phyloP scores from a whole-genome alignment of 768 basidiomycete species.

The Leccinum uliginosum region DNA sequence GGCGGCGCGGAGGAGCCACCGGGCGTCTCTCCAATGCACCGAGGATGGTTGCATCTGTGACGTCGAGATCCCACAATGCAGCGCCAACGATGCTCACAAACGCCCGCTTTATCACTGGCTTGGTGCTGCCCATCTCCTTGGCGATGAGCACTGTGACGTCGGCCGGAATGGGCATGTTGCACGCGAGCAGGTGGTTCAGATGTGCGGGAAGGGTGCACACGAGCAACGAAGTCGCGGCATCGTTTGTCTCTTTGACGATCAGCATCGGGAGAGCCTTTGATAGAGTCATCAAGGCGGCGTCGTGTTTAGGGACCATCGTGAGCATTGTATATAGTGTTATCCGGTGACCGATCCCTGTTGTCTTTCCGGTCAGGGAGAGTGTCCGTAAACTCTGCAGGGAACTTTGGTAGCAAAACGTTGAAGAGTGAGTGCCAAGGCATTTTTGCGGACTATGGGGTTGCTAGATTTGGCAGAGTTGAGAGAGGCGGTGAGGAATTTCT shows the following conservation, averaged over 20 bases:
- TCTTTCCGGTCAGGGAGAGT: conserved; percentile 82
- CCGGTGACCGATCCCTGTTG: conserved; percentile 83
- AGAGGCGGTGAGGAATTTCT: conserved; percentile 51
- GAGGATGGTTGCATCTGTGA: conserved; percentile 43
- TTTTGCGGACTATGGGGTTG: conserved; percentile 55
- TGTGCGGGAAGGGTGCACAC: conserved; percentile 55
- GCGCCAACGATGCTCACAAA: conserved; percentile 62
- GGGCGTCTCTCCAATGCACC: conserved; percentile 75
- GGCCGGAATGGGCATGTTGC: conserved; percentile 37
- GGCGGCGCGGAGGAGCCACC: conserved; percentile 70
- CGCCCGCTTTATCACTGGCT: conserved; percentile 55
- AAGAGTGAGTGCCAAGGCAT: conserved; percentile 55
- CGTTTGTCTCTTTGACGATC: conserved; percentile 75
- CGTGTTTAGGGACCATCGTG: conserved; percentile 44
- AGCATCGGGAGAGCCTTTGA: conserved; percentile 39
- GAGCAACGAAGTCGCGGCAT: conserved; percentile 54
- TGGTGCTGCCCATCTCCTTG: conserved; percentile 70
- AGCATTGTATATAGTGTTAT: conserved; percentile 79
- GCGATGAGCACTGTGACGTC: conserved; percentile 47
- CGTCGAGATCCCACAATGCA: conserved; percentile 47
- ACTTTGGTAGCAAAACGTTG: conserved; percentile 37
- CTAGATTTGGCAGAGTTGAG: conserved; percentile 73
- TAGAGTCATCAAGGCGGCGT: conserved; percentile 43
- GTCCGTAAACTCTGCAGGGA: conserved; percentile 36
- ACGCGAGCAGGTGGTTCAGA: conserved; percentile 48